Evolutionary conservation across 371 early-diverging fungal species (phyloP), one percentile per base, ranked within the genome.

Genomic region (Mortierella sp.): DNA sequence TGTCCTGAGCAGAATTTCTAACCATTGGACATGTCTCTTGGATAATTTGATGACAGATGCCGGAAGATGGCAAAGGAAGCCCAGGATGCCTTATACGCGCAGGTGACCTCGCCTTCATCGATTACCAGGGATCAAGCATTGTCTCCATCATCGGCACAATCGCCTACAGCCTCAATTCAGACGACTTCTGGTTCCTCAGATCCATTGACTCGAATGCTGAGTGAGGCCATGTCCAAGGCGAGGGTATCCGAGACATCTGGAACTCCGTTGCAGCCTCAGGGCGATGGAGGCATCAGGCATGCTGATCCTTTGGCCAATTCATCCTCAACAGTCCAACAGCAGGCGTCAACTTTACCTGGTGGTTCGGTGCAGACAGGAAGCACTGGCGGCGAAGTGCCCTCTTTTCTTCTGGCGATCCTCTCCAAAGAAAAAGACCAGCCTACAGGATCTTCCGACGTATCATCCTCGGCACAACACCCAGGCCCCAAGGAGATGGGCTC

Each of bases 191-290:
- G 63, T 41, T 37, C 63, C 10, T 14, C 53, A 21, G 76, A 74
- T 37, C 65, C 76, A 22, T 51, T 74, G 3, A 60, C 65, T 19
- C 56, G 44, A 31, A 74, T 74, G 76, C 19, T 74, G 31, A 68
- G 44, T 24, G 69, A 63, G 0, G 76, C 76, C 50, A 74, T 74
- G 76, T 64, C 64, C 3, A 55, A 28, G 28, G 76, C 61, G 22
- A 63, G 68, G 28, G 76, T 74, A 2, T 74, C 76, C 5, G 76
- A 74, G 54, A 57, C 57, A 10, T 74, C 76, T 43, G 76, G 76
- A 40, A 48, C 50, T 4, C 73, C 73, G 21, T 49, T 52, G 1
- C 28, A 58, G 49, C 44, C 69, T 12, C 67, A n/a, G n/a, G n/a
- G n/a, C n/a, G n/a, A n/a, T n/a, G n/a, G n/a, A n/a, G n/a, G n/a